phyloP scores from a whole-genome alignment of 75 land plant genomes.

The Cunninghamia lanceolata region DNA sequence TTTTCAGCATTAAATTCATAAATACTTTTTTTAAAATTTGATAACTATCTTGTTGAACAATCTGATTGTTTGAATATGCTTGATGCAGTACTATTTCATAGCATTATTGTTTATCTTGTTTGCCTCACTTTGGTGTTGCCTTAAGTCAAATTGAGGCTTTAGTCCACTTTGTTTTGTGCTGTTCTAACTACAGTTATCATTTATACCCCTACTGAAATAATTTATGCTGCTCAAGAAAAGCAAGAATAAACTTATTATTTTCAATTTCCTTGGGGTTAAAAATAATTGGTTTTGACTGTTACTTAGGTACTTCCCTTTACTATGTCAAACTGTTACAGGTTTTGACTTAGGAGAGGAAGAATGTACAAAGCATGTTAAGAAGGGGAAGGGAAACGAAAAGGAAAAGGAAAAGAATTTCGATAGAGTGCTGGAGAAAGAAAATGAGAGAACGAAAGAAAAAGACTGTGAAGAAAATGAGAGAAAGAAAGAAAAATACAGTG shows the following conservation, averaged over 20 bases:
- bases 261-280: background rate
- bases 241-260: background rate
- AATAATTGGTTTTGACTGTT: background rate
- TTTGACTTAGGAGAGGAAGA: constrained; percentile 27
- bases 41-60: background rate
- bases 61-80: background rate
- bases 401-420: background rate
- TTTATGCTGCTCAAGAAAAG: background rate
- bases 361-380: constrained; percentile 42
- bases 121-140: background rate
- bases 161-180: background rate
- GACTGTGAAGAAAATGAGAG: background rate
- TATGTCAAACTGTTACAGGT: background rate
- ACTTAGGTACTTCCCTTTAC: background rate
- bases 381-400: constrained; percentile 17
- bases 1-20: background rate
- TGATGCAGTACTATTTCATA: background rate
- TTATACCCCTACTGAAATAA: background rate
- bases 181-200: background rate
- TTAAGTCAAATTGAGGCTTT: background rate
- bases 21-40: background rate
- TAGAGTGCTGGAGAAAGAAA: background rate
- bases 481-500: constrained; percentile 51
- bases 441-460: too few species aligned
- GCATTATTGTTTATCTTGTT: background rate